These are phyloP conservation scores for Erythrobasidium hasegawianum DNA, from an alignment of 1,284 basidiomycete genomes.

Conservation along the genomic window DNA sequence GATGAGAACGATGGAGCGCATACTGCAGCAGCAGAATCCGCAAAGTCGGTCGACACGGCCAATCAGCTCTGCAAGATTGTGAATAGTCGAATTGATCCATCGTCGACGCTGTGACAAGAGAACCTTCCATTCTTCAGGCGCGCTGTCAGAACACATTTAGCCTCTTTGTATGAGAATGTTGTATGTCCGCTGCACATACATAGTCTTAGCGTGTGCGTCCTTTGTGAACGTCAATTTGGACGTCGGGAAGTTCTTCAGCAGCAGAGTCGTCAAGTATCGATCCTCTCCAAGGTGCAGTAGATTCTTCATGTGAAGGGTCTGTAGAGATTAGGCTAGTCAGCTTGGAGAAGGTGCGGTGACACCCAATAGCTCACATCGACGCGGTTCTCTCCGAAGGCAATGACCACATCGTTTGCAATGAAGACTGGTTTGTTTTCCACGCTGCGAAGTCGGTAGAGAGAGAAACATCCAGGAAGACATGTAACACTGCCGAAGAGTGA, in stretches of 20 bases:
- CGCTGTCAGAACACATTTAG: constrained; percentile 48
- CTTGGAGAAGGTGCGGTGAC: no score
- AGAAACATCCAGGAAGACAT: constrained; percentile 97
- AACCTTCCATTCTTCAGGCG: constrained; percentile 83
- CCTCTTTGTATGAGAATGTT: background rate
- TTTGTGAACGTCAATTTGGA: constrained; percentile 93
- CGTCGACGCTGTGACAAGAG: constrained; percentile 87
- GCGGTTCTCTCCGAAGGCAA: constrained; percentile 90
- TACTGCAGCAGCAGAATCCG: constrained; percentile 96
- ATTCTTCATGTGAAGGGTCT: constrained; percentile 78
- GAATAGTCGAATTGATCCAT: constrained; percentile 98
- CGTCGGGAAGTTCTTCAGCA: constrained; percentile 84
- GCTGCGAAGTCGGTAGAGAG: constrained; percentile 89
- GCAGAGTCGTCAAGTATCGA: constrained; percentile 89
- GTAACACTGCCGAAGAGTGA: constrained; percentile 93
- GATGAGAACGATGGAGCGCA: constrained; percentile 95
- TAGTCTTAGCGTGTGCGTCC: constrained; percentile 81
- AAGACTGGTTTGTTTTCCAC: constrained; percentile 95
- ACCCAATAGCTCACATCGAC: constrained; percentile 73
- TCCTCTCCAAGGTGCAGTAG: constrained; percentile 93
- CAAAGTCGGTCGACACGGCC: constrained; percentile 68
- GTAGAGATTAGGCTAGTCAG: no score
- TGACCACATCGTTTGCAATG: constrained; percentile 91
- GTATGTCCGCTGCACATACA: constrained; percentile 49
- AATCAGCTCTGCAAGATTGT: constrained; percentile 89